Base-by-base conservation (phyloP, 306 rosid species). In the Inga oerstediana region DNA sequence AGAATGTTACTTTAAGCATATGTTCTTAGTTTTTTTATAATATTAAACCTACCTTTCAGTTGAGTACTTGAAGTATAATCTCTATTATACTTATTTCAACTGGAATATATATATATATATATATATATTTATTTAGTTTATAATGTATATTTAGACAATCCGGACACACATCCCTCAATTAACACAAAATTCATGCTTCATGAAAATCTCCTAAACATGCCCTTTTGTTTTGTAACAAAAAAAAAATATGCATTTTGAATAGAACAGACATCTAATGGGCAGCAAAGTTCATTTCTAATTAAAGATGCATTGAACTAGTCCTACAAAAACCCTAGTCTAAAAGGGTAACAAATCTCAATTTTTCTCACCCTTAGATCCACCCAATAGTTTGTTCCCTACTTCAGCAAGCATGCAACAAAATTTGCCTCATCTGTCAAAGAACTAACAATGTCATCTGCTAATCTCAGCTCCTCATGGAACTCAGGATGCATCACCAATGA, bases 391-490 rank as follows among this genome's bases (percentile, higher is more conserved):
- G 61, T 88, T 91, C 7, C 72, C 89, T 41, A 88, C 89, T 79
- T 45, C 87, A 61, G 90, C 86, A 81, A 92, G 80, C 76, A 74
- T 70, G 79, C 91, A 85, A 74, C 92, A 90, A 46, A 79, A 17
- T 85, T 87, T 93, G 96, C 87, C 83, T 96, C 96, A 52, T 81
- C 72, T 78, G 94, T 83, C 74, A 92, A 87, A 82, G 91, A 88
- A 67, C 77, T 73, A 74, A 91, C 94, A 80, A 83, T 14, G 68
- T 35, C 86, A 75, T 79, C 93, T 72, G 92, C 80, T 7, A 79
- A 84, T 72, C 89, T 89, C 80, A 93, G 82, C 91, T 93, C 97
- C 78, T 88, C 88, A 2, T 92, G 94, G 88, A 92, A 92, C 80
- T 88, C 89, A n/a, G 91, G 85, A 86, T 91, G 92, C 84, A 96